Evolutionary conservation across 2,329 filamentous ascomycete species (phyloP), one percentile per base, ranked within the genome.

Genomic region (Colletotrichum eleusines): DNA sequence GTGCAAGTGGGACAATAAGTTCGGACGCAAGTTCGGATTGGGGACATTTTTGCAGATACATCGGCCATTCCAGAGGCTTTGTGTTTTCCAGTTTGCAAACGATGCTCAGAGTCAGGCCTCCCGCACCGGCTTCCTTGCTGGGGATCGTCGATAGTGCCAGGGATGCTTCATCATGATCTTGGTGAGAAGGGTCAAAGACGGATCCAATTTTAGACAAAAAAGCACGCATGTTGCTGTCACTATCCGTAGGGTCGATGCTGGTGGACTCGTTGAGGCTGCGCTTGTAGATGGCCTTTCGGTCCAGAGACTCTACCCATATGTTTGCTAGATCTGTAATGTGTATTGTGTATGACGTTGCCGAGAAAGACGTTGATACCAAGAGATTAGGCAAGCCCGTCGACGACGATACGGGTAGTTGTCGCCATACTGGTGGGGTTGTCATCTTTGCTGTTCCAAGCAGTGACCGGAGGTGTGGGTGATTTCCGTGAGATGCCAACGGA

Each of bases 161-260:
- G 69, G 79, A 80, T 73, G 83, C 87, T 72, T 80, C 80, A 72
- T 78, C 77, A 73, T 86, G 84, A 46, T 82, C 82, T 26, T 78
- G 76, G 46, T 81, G 81, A 26, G 76, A 88, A 68, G 73, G 83
- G 82, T 83, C 86, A 76, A 89, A 80, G 38, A 86, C 85, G 50
- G 81, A 81, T 59, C 83, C 80, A 23, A 95, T 82, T 75, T 91
- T 90, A 28, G 87, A 84, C 18, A 95, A 82, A 62, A 95, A 89
- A 61, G 90, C 89, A 33, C 81, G 78, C 80, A 93, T 88, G 76
- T 95, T 92, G 61, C 89, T 87, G 0, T 85, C 82, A 71, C 91
- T 90, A 74, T 92, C 90, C 76, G 87, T 90, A 1, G 93, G 90
- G 77, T 95, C 92, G 72, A 95, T 94, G 72, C 88, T 90, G 20